These are phyloP conservation scores for Pyrenophora graminea DNA, from an alignment of 2,329 filamentous ascomycete species.

Conservation along the genomic window DNA sequence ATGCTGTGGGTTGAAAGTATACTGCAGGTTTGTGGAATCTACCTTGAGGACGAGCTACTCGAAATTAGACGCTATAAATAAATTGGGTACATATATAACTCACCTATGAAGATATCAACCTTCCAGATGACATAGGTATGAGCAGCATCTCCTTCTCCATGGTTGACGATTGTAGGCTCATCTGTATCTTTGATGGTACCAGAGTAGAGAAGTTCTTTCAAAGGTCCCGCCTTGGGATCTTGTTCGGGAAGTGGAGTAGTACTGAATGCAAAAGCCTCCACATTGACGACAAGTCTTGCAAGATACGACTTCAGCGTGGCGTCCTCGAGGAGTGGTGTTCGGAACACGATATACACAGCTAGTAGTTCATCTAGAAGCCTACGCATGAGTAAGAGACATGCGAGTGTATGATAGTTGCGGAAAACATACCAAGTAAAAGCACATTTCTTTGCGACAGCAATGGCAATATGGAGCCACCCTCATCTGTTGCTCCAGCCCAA, in stretches of 20 bases:
- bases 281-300: constrained; percentile 64
- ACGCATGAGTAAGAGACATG: constrained; percentile 56
- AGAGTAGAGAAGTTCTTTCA: constrained; percentile 64
- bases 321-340: constrained; percentile 65
- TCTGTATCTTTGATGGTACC: constrained; percentile 40
- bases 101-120: constrained; percentile 44
- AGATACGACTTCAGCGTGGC: constrained; percentile 62
- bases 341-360: constrained; percentile 69
- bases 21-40: constrained; percentile 69
- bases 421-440: constrained; percentile 71
- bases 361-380: constrained; percentile 71
- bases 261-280: constrained; percentile 67
- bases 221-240: constrained; percentile 42
- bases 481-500: constrained; percentile 51
- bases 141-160: constrained; percentile 29
- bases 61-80: constrained; percentile 10
- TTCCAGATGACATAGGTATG: constrained; percentile 48
- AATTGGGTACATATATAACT: neutral
- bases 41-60: constrained; percentile 54
- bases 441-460: constrained; percentile 65
- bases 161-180: constrained; percentile 37
- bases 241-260: constrained; percentile 51
- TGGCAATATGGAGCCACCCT: constrained; percentile 56
- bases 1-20: constrained; percentile 62
- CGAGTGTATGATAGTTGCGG: constrained; percentile 43